phyloP scores from a whole-genome alignment of 2,329 filamentous ascomycete species.

The Diaporthe longicolla region DNA sequence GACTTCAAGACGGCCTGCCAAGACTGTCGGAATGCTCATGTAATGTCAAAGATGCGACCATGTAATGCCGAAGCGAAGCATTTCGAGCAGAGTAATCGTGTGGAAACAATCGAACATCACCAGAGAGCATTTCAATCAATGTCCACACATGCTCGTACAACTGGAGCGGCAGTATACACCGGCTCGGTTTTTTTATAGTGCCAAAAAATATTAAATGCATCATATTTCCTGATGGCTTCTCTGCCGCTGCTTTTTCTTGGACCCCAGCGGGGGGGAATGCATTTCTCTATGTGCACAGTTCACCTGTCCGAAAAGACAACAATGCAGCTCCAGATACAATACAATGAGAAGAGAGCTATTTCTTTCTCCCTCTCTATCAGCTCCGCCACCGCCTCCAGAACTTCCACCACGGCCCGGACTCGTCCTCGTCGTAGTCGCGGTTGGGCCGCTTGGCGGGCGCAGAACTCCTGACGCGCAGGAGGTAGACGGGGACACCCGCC shows the following conservation, averaged over 20 bases:
- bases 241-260: background rate
- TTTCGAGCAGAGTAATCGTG: too few relatives aligned
- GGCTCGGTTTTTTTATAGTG: constrained; percentile 30
- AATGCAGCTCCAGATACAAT: background rate
- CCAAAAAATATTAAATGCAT: constrained; percentile 33
- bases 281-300: constrained; percentile 1
- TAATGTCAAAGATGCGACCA: background rate
- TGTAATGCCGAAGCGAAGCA: too few relatives aligned
- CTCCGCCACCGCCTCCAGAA: constrained; percentile 67
- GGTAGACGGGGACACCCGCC: constrained; percentile 89
- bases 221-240: constrained; percentile 10
- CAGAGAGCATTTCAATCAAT: background rate
- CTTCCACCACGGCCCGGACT: constrained; percentile 65
- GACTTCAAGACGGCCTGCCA: background rate
- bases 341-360: background rate
- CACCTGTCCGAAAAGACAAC: background rate
- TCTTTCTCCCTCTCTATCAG: background rate
- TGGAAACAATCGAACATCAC: too few relatives aligned
- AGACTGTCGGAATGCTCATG: background rate
- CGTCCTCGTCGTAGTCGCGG: constrained; percentile 49
- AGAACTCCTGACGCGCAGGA: constrained; percentile 81
- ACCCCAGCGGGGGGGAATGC: background rate
- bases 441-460: constrained; percentile 64
- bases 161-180: background rate
- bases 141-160: background rate